phyloP scores from a whole-genome alignment of 2,329 filamentous ascomycete species.

The Trichoderma lentiforme region DNA sequence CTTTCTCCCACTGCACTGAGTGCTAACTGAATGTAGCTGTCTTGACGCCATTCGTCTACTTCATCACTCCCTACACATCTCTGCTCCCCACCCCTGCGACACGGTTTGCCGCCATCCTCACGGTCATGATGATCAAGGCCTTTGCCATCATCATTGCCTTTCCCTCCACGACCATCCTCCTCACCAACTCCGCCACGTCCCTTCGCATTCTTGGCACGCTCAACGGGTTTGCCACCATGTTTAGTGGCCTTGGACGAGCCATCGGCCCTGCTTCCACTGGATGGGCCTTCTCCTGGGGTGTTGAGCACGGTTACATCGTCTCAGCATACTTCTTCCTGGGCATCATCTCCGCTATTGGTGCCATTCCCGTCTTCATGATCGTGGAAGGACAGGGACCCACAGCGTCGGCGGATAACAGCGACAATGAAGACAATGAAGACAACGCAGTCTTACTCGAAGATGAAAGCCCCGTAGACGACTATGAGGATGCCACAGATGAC shows the following conservation, averaged over 20 bases:
- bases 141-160: constrained; percentile 79
- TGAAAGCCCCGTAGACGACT: constrained; percentile 26
- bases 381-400: constrained; percentile 69
- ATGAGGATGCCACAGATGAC: constrained; percentile 20
- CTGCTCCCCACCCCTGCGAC: constrained; percentile 48
- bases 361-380: constrained; percentile 70
- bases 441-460: constrained; percentile 24
- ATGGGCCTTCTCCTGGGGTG: constrained; percentile 69
- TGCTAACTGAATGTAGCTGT: constrained; percentile 43
- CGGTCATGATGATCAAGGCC: constrained; percentile 70
- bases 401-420: constrained; percentile 30
- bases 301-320: constrained; percentile 71
- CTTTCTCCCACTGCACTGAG: not conserved
- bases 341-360: constrained; percentile 59
- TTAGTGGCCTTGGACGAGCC: constrained; percentile 76
- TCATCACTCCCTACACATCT: constrained; percentile 77
- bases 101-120: constrained; percentile 62
- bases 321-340: constrained; percentile 80
- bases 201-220: constrained; percentile 76
- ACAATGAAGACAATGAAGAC: constrained; percentile 35
- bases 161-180: constrained; percentile 82
- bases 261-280: constrained; percentile 74
- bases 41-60: constrained; percentile 70
- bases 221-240: constrained; percentile 84
- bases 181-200: constrained; percentile 81